Conservation (phyloP, 1,284 basidiomycete species). For the Ceratobasidium sp. region DNA sequence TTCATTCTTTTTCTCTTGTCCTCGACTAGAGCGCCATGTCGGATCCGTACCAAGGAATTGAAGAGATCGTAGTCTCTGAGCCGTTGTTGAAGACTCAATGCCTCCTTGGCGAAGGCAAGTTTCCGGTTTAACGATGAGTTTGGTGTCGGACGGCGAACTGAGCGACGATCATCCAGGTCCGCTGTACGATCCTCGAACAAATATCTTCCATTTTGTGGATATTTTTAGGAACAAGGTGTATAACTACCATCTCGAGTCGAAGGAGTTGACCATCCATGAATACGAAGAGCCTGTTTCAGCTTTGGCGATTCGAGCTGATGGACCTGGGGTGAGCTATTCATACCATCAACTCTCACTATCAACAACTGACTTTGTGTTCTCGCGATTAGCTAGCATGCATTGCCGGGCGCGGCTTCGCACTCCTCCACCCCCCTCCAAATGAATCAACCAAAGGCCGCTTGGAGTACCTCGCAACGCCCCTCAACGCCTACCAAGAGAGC, state of each 20-base stretch:
- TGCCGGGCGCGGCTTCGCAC: conserved; percentile 67
- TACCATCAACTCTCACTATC: too few species aligned
- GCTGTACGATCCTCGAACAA: conserved; percentile 68
- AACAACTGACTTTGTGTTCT: too few species aligned
- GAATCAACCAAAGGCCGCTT: conserved; percentile 56
- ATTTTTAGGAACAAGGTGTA: conserved; percentile 71
- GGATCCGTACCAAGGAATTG: conserved; percentile 24
- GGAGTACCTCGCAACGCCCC: conserved; percentile 65
- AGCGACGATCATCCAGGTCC: conserved; percentile 62
- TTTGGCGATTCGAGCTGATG: conserved; percentile 64
- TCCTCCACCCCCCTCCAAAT: conserved; percentile 57
- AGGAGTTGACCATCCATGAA: conserved; percentile 62
- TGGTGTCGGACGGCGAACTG: neutral
- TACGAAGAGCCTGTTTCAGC: conserved; percentile 69
- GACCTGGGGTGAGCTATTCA: conserved; percentile 64
- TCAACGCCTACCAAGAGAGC: conserved; percentile 60
- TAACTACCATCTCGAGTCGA: conserved; percentile 64
- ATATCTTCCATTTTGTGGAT: conserved; percentile 75
- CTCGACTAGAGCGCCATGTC: conserved; percentile 31
- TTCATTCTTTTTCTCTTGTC: neutral
- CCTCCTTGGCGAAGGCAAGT: conserved; percentile 73
- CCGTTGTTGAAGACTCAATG: conserved; percentile 72
- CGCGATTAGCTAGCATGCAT: conserved; percentile 67
- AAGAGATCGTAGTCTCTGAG: conserved; percentile 55
- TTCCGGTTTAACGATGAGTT: conserved; percentile 2